Evolutionary conservation across 495 filamentous ascomycete genomes (phyloP), one percentile per base, ranked within the genome.

Genomic region (Aspergillus funiculosus): DNA sequence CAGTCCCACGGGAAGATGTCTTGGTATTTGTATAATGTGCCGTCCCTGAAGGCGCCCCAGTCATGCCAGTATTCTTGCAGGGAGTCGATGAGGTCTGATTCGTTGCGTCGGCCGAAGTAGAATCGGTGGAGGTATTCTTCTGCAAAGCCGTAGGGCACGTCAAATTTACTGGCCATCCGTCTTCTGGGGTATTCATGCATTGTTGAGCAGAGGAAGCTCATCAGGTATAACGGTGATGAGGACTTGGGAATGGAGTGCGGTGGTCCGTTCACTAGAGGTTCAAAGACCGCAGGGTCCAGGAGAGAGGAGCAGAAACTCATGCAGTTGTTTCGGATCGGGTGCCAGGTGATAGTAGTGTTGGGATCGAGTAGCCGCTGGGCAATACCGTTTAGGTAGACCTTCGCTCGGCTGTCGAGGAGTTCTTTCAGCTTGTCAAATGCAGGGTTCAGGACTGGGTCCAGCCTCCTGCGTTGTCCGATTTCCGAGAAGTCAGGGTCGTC

Each of bases 1-100:
- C 66, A 73, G 46, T 73, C 68, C 69, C 66, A 70, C 13, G 64
- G 65, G 36, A 73, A 73, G 25, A 68, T 35, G 43, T 61, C 46
- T 26, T 67, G 60, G 47, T 64, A 56, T 14, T 43, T 41, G 50
- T 71, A 69, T 6, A 72, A 35, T 1, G 52, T 54, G 0, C 52
- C 49, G 6, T 54, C 60, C 24, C 18, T 32, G 19, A 72, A 69
- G 7, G 61, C 56, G 13, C 61, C 70, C 68, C 67, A 73, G 53
- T 72, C 65, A 46, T 62, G 45, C 65, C 62, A 73, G 55, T 71
- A 71, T 34, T 70, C 67, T 34, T 56, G 52, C 2, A 62, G 52
- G 1, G 64, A 56, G 58, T 73, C 68, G 34, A 68, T 51, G 6
- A 71, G 48, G 39, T 71, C 67, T 6, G 63, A 35, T n/a, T 67